Evolutionary conservation across 2,329 filamentous ascomycete species (phyloP), one percentile per base, ranked within the genome.

Genomic region (Xylariaceae sp.): DNA sequence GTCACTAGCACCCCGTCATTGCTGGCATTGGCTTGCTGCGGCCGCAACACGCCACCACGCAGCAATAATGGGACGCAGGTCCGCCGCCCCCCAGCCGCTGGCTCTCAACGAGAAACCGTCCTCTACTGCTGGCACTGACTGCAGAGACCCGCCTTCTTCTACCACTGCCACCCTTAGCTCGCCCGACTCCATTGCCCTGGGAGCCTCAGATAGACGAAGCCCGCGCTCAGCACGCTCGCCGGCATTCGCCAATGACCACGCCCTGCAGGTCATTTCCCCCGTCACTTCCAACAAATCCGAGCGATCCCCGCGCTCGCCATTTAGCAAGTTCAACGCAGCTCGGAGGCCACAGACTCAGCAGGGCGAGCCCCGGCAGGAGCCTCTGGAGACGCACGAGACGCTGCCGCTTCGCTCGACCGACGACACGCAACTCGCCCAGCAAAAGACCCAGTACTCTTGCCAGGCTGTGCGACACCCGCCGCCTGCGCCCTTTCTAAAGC

Each of bases 51-150:
- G 53, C 55, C 53, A 55, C 56, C 50, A 42, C 51, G 51, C 48
- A 51, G 56, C 56, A 57, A 70, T 54, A 59, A 83, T 83, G 80
- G 79, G 75, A 71, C 80, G 80, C 68, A 83, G 81, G 71, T 71
- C 76, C 65, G 78, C 75, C 70, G 78, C 75, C 70, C 80, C 79
- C 60, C 76, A 82, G 73, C 79, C 80, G 70, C 75, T 83, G 71
- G 70, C 75, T 66, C 73, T 83, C 69, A 71, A 73, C 63, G 73
- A 73, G 60, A 73, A 73, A 59, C 64, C 68, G 53, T 65, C 66
- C 58, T 65, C 63, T 47, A 55, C 61, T 63, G 63, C 51, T 50
- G 47, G 16, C 43, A 48, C 62, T 64, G 66, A 71, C 54, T 62
- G 65, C 49, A 65, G 65, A 53, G 62, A 65, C 56, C 60, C 62